Base-by-base conservation (phyloP, 2,329 filamentous ascomycete genomes). In the Trichoderma atrobrunneum region DNA sequence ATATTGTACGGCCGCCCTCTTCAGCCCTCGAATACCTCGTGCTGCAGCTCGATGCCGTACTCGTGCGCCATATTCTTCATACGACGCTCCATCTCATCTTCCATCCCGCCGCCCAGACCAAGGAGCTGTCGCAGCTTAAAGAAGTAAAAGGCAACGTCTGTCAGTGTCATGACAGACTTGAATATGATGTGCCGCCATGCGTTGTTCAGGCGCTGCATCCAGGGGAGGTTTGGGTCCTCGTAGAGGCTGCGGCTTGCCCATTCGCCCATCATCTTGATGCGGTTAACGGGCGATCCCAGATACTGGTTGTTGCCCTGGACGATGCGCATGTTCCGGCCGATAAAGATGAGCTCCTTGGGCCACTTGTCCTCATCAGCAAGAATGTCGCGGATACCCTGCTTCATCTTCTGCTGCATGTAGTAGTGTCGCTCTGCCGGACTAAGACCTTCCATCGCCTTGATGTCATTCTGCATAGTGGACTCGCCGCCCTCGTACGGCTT, bases 271-370 rank as follows among this genome's bases (percentile, higher is more conserved):
- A 97, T 94, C 84, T 98, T 98, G 81, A 98, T 90, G 1, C 96
- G 87, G 81, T 98, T 98, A 57, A 97, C 94, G 0, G 95, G 95
- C 0, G 91, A 93, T 26, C 94, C 94, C 66, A 97, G 87, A 81
- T 92, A 95, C 79, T 97, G 94, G 80, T 97, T 97, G 82, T 97
- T 97, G 7, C 91, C 93, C 82, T 97, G 94, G 2, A 97, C 94
- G 77, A 98, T 97, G 68, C 95, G 90, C 85, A 97, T 89, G 80
- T 97, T 97, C 51, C 95, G 89, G 1, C 93, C 94, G 76, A 98
- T 94, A 81, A 98, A 97, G 77, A 97, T 90, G 72, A 98, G 90
- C 80, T 97, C 94, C 78, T 92, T 92, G 5, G 95, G 95, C 90
- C 93, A 95, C 80, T 95, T 94, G 56, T 91, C 90, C 82, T 97